phyloP scores from a whole-genome alignment of 1,284 basidiomycete species.

The Irpex rosettiformis region DNA sequence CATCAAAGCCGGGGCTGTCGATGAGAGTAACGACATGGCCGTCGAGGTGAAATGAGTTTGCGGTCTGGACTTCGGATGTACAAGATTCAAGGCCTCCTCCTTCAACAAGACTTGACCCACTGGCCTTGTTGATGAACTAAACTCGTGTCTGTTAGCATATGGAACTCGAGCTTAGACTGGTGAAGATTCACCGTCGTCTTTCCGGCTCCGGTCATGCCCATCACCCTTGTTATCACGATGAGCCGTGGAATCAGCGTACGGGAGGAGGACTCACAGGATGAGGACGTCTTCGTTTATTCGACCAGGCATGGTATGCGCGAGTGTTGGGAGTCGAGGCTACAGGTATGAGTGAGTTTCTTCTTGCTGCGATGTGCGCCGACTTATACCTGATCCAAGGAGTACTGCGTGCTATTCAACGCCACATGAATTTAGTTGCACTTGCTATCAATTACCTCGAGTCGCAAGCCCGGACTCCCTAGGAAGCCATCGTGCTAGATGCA shows the following conservation, averaged over 20 bases:
- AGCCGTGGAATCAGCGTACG: background rate
- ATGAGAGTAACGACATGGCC: constrained; percentile 29
- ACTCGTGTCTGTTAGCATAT: background rate
- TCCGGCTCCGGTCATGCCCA: constrained; percentile 18
- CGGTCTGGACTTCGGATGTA: constrained; percentile 32
- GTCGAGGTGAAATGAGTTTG: constrained; percentile 26
- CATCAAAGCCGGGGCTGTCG: constrained; percentile 38
- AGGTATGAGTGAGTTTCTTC: background rate
- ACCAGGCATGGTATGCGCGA: background rate
- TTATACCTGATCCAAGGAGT: no score
- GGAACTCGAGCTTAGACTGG: background rate
- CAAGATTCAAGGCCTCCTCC: constrained; percentile 33
- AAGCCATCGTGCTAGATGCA: background rate
- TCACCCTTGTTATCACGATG: constrained; percentile 6
- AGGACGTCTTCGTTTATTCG: background rate
- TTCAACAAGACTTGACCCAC: constrained; percentile 29
- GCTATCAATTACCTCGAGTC: background rate
- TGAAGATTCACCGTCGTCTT: constrained; percentile 15
- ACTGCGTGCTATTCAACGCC: no score
- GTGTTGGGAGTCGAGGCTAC: no score
- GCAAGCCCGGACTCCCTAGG: background rate
- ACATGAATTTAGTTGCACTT: background rate
- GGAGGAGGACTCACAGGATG: background rate
- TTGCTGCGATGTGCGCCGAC: background rate
- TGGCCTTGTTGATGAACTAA: constrained; percentile 36